Conservation (phyloP, 1,139 yeast species). For the Barnettozyma hawaiiensis region DNA sequence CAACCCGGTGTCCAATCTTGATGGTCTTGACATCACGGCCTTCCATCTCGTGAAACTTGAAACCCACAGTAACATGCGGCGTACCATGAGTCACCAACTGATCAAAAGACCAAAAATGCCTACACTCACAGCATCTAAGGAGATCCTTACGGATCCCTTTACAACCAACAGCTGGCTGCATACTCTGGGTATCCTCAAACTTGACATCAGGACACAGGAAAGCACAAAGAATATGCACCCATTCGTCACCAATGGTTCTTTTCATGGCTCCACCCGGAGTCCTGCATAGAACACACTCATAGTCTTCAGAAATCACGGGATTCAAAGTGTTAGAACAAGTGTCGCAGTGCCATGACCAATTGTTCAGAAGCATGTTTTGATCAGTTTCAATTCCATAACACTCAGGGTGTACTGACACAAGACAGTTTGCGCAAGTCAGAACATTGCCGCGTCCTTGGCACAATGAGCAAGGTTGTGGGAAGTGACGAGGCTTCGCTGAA, state of each 20-base stretch:
- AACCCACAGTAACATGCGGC: conserved; percentile 12
- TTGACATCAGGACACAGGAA: conserved; percentile 41
- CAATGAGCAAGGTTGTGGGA: conserved; percentile 15
- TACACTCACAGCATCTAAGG: conserved; percentile 13
- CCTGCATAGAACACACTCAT: conserved; percentile 65
- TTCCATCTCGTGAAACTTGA: conserved; percentile 21
- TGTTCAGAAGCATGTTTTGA: neutral
- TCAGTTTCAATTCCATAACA: conserved; percentile 54
- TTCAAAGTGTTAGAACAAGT: conserved; percentile 67
- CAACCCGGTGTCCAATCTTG: conserved; percentile 28
- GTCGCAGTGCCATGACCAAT: conserved; percentile 71
- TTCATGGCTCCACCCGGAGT: conserved; percentile 52
- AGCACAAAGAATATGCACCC: conserved; percentile 84
- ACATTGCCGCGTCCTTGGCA: conserved; percentile 11
- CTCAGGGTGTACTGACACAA: conserved; percentile 60
- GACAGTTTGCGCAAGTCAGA: conserved; percentile 59
- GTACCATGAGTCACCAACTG: conserved; percentile 4
- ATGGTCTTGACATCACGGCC: conserved; percentile 27
- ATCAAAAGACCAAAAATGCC: neutral
- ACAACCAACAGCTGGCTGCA: conserved; percentile 41
- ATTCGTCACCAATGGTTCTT: conserved; percentile 60
- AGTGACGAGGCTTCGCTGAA: neutral
- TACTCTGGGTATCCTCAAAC: conserved; percentile 35
- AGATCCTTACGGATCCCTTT: neutral
- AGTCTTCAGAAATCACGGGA: conserved; percentile 53